phyloP scores from a whole-genome alignment of 2,329 filamentous ascomycete species.

The Colletotrichum plurivorum region DNA sequence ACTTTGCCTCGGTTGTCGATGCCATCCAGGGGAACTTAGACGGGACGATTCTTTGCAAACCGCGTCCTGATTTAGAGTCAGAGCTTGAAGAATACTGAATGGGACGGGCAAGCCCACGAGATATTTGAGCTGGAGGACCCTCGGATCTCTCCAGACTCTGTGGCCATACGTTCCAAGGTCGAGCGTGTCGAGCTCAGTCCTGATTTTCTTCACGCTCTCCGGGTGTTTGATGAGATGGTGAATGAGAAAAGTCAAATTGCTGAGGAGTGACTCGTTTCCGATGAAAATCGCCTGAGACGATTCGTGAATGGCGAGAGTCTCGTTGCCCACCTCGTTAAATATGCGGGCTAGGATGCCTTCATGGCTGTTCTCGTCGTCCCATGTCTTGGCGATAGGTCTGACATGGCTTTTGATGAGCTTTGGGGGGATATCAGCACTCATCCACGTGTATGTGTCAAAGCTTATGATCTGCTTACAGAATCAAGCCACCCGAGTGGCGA shows the following conservation, averaged over 20 bases:
- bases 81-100: not conserved
- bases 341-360: conserved; percentile 28
- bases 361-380: conserved; percentile 28
- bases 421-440: not conserved
- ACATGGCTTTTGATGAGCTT: conserved; percentile 24
- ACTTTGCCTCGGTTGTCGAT: conserved; percentile 40
- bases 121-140: conserved; percentile 26
- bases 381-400: conserved; percentile 12
- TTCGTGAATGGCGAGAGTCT: conserved; percentile 32
- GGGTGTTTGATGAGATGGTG: conserved; percentile 38
- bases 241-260: conserved; percentile 39
- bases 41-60: conserved; percentile 41
- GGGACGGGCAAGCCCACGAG: conserved; percentile 10
- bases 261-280: conserved; percentile 42
- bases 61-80: conserved; percentile 32
- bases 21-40: conserved; percentile 41
- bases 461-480: conserved; percentile 13
- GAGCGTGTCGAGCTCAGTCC: conserved; percentile 38
- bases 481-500: conserved; percentile 42
- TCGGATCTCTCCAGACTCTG: conserved; percentile 36
- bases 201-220: conserved; percentile 25
- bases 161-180: conserved; percentile 31
- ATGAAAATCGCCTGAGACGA: conserved; percentile 41
- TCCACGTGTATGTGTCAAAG: too few species aligned
- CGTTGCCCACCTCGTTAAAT: conserved; percentile 31